Conservation (phyloP, 2,329 filamentous ascomycete species). For the Penicillium frequentans region DNA sequence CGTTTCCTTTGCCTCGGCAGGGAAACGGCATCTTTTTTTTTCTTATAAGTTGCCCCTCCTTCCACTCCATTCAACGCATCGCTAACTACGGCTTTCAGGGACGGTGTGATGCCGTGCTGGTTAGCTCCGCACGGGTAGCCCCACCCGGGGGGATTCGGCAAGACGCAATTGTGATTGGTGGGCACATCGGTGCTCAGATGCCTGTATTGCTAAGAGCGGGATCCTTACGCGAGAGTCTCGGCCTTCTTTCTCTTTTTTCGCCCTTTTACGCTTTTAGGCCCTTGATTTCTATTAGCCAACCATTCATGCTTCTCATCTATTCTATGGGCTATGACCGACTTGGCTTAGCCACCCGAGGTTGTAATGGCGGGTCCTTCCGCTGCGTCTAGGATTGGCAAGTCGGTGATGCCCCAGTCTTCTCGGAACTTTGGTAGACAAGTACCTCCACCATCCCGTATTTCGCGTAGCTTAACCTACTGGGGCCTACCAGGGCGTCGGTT, state of each 20-base stretch:
- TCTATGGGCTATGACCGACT: not conserved
- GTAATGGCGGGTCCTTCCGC: not conserved
- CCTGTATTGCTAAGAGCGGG: constrained; percentile 36
- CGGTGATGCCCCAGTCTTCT: not conserved
- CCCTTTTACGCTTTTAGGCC: not conserved
- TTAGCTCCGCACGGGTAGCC: not conserved
- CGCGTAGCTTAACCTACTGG: constrained; percentile 20
- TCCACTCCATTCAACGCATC: constrained; percentile 4
- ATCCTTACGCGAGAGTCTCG: constrained; percentile 36
- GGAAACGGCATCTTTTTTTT: constrained; percentile 32
- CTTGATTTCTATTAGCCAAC: not conserved
- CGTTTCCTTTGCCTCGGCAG: constrained; percentile 26
- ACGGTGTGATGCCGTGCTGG: not conserved
- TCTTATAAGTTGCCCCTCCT: constrained; percentile 37
- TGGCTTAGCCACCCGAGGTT: not conserved
- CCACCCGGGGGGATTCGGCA: constrained; percentile 29
- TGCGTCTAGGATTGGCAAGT: not conserved
- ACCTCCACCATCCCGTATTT: constrained; percentile 14
- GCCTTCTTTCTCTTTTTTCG: not conserved
- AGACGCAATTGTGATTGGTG: constrained; percentile 35
- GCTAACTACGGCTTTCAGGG: constrained; percentile 31
- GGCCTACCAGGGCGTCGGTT: constrained; percentile 10
- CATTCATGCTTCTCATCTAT: not conserved
- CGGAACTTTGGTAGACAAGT: not conserved
- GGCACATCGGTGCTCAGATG: constrained; percentile 20